A percentile compares a stretch with the other conserved stretches of the same genome.
Evolutionary conservation across 257 asterid species (phyloP).

Genomic region (Solanum piurae): DNA sequence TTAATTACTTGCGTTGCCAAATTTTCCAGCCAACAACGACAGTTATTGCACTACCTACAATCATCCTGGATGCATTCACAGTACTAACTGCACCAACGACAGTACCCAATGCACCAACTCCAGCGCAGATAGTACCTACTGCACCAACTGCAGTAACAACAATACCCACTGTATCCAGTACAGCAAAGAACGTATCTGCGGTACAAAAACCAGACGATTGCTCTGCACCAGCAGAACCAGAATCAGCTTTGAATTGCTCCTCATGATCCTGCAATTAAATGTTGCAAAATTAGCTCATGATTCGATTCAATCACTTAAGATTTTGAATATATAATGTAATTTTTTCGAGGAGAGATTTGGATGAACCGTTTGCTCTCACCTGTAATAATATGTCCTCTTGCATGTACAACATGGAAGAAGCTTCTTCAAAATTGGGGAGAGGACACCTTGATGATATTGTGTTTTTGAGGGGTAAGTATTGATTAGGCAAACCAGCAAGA

Average conservation of each 20-base stretch:
- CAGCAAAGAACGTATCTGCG: neutral
- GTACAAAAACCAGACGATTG: neutral
- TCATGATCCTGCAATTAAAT: neutral
- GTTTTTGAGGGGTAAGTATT: neutral
- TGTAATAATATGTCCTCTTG: neutral
- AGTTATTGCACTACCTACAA: neutral
- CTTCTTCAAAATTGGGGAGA: neutral
- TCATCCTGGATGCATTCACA: neutral
- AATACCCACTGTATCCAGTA: neutral
- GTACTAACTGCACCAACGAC: neutral
- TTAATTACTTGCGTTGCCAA: neutral
- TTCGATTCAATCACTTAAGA: too few species aligned
- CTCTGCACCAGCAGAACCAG: neutral
- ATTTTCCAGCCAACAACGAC: neutral
- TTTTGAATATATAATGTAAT: too few species aligned
- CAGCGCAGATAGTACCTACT: neutral
- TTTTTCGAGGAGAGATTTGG: neutral
- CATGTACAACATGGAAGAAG: neutral
- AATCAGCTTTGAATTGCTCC: neutral
- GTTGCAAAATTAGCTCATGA: too few species aligned
- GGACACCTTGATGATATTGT: neutral
- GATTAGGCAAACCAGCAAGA: neutral
- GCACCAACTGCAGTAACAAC: neutral
- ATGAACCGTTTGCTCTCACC: neutral
- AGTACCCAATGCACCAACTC: neutral